Evolutionary conservation across 768 basidiomycete genomes (phyloP).

Genomic region (Lentinula sp.): DNA sequence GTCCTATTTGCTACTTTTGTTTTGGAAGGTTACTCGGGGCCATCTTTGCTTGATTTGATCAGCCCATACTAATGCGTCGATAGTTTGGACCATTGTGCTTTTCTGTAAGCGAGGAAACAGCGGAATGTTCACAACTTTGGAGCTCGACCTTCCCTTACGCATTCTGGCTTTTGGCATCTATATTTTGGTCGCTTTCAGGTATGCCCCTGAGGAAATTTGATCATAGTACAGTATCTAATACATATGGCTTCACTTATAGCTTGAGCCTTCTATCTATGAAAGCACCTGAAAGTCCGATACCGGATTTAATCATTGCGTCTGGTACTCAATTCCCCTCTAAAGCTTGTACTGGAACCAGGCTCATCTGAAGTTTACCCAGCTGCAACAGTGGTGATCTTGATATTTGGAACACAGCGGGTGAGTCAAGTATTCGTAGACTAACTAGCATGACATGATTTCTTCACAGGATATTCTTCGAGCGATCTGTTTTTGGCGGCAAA

Average conservation of each 20-base stretch:
- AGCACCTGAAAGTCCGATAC: conserved; percentile 36
- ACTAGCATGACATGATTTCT: neutral
- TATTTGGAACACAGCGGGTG: conserved; percentile 42
- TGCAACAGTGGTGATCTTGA: conserved; percentile 33
- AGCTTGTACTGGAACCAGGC: neutral
- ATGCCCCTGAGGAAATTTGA: neutral
- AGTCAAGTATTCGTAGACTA: neutral
- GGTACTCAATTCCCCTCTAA: conserved; percentile 20
- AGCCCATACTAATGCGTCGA: neutral
- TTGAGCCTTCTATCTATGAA: conserved; percentile 39
- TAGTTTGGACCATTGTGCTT: conserved; percentile 36
- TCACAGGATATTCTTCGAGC: conserved; percentile 27
- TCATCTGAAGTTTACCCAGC: conserved; percentile 21
- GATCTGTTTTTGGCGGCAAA: conserved; percentile 25
- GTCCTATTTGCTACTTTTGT: conserved; percentile 31
- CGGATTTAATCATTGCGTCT: conserved; percentile 40
- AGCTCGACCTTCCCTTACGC: conserved; percentile 39
- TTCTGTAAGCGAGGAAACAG: conserved; percentile 24
- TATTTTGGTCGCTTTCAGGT: conserved; percentile 36
- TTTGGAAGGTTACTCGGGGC: conserved; percentile 26
- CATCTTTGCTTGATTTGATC: neutral
- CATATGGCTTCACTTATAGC: conserved; percentile 15
- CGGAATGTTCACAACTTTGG: conserved; percentile 19
- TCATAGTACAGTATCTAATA: neutral
- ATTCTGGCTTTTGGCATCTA: conserved; percentile 39